A percentile compares a stretch with the other conserved stretches of the same genome.
These are phyloP conservation scores for Balamuthia mandrillaris DNA, from an alignment of 208 protist species.

Conservation along the genomic window DNA sequence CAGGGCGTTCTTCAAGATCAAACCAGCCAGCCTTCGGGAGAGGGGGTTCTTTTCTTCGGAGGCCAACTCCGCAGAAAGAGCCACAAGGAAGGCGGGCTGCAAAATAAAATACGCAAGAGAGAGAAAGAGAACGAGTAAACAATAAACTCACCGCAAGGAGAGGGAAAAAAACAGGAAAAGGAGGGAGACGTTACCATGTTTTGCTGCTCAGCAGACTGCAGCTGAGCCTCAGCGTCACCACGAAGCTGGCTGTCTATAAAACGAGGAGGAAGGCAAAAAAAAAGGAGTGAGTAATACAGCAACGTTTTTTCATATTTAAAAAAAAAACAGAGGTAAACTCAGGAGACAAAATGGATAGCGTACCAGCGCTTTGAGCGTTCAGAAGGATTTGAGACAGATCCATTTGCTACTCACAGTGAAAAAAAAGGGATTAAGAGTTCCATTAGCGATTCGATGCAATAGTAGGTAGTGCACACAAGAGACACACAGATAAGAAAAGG, in stretches of 20 bases:
- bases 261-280: neutral
- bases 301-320: neutral
- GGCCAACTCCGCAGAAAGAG: constrained; percentile 82
- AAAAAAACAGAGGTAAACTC: neutral
- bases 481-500: too few relatives aligned
- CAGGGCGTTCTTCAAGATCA: constrained; percentile 91
- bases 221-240: constrained; percentile 13
- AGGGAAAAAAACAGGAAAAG: too few relatives aligned
- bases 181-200: neutral
- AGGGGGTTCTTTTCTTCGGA: constrained; percentile 81
- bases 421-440: too few relatives aligned
- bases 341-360: too few relatives aligned
- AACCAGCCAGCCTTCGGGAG: constrained; percentile 84
- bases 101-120: neutral
- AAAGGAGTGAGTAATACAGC: neutral
- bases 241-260: neutral
- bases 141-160: too few relatives aligned
- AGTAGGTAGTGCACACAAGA: too few relatives aligned
- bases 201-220: neutral
- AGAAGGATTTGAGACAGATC: constrained; percentile 29
- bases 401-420: too few relatives aligned
- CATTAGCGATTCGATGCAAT: too few relatives aligned
- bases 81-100: constrained; percentile 77
- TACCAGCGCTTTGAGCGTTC: constrained; percentile 29
- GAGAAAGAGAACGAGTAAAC: neutral